Conservation (phyloP, 805 yeast species). For the Teunomyces tritomae region DNA sequence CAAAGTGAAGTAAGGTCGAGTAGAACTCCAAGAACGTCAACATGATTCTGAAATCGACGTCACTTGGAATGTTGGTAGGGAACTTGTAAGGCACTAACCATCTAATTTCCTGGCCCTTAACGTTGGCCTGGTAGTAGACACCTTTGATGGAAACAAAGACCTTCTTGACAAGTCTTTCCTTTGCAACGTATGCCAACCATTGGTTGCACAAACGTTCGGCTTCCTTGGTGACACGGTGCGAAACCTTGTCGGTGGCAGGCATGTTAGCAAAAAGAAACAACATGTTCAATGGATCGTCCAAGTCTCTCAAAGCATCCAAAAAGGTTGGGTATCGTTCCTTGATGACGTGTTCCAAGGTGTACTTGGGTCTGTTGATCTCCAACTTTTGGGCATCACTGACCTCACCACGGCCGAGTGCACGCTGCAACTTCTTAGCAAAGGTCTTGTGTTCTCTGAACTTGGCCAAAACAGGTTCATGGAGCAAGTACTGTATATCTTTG, state of each 20-base stretch:
- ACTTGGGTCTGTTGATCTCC: constrained; percentile 77
- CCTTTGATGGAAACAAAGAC: constrained; percentile 97
- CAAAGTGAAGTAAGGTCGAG: constrained; percentile 87
- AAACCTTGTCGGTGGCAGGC: constrained; percentile 88
- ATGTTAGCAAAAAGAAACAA: constrained; percentile 87
- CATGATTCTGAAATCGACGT: constrained; percentile 96
- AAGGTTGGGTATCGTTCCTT: constrained; percentile 96
- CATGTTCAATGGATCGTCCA: constrained; percentile 96
- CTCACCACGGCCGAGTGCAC: constrained; percentile 90
- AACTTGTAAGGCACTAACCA: constrained; percentile 98
- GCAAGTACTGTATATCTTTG: constrained; percentile 89
- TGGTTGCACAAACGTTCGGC: constrained; percentile 87
- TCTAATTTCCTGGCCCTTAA: constrained; percentile 87
- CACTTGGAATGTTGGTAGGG: constrained; percentile 92
- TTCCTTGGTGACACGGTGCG: constrained; percentile 78
- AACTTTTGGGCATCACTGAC: constrained; percentile 82
- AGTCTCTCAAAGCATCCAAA: constrained; percentile 84
- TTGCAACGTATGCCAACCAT: constrained; percentile 92
- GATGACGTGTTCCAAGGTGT: constrained; percentile 84
- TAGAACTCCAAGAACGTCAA: constrained; percentile 94
- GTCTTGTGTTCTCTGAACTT: constrained; percentile 95
- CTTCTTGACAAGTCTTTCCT: constrained; percentile 75
- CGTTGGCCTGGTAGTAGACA: constrained; percentile 87
- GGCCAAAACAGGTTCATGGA: constrained; percentile 90
- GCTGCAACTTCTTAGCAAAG: constrained; percentile 85